A percentile compares a stretch with the other conserved stretches of the same genome.
These are phyloP conservation scores for Arthonia radiata DNA, from an alignment of 495 filamentous ascomycete genomes.

Conservation along the genomic window DNA sequence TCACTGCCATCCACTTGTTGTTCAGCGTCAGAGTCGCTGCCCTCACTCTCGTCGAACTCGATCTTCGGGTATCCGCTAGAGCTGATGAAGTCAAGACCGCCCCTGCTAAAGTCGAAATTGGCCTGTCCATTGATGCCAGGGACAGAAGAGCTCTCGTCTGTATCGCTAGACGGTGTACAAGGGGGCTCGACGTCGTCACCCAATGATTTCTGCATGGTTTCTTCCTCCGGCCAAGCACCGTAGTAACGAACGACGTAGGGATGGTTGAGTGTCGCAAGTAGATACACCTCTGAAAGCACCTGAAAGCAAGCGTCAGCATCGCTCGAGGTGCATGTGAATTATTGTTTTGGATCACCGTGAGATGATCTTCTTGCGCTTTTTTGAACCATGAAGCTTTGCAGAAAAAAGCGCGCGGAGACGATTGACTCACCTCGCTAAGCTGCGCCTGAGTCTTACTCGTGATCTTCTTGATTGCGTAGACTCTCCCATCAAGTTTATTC, in stretches of 20 bases:
- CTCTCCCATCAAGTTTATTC: constrained; percentile 73
- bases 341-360: no score
- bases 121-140: constrained; percentile 1
- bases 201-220: constrained; percentile 15
- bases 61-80: constrained; percentile 59
- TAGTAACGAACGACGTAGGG: constrained; percentile 91
- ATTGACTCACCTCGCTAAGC: constrained; percentile 54
- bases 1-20: no score
- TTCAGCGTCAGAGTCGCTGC: constrained; percentile 15
- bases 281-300: constrained; percentile 76
- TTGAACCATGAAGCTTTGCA: no score
- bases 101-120: constrained; percentile 29
- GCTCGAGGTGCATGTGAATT: no score
- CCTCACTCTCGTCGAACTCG: constrained; percentile 48
- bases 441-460: constrained; percentile 54
- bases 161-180: constrained; percentile 2
- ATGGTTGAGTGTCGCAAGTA: constrained; percentile 80
- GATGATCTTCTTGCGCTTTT: no score
- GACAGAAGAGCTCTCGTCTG: constrained; percentile 1
- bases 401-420: no score
- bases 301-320: no score
- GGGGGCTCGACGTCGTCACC: constrained; percentile 4
- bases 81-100: constrained; percentile 83
- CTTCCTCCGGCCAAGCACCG: constrained; percentile 78
- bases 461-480: constrained; percentile 95